Conservation (phyloP, 495 filamentous ascomycete species). For the Talaromyces liani region DNA sequence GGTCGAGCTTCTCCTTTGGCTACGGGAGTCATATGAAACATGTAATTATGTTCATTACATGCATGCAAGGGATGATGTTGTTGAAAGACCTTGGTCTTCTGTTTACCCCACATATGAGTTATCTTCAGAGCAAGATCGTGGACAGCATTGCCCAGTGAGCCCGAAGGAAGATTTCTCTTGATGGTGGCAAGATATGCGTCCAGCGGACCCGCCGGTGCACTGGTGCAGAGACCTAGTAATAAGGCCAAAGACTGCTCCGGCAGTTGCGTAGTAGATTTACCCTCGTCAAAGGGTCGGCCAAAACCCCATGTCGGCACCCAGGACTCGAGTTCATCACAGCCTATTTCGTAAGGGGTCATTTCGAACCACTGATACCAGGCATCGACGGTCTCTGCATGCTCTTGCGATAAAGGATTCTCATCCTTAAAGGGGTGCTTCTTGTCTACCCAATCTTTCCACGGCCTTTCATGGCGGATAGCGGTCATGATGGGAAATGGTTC, state of each 20-base stretch:
- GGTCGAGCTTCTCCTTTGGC: slow-evolving; percentile 1
- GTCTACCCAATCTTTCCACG: slow-evolving; percentile 9
- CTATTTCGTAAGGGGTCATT: slow-evolving; percentile 90
- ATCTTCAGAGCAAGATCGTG: slow-evolving; percentile 8
- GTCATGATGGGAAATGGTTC: slow-evolving; percentile 8
- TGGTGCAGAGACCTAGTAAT: slow-evolving; percentile 7
- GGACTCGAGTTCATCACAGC: slow-evolving; percentile 82
- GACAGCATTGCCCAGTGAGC: slow-evolving; percentile 3
- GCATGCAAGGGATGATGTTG: slow-evolving; percentile 10
- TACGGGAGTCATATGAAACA: slow-evolving; percentile 7
- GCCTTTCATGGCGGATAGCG: slow-evolving; percentile 9
- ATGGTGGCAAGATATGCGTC: slow-evolving; percentile 9
- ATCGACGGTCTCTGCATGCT: not conserved
- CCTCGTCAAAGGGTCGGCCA: slow-evolving; percentile 72
- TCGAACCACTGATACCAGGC: slow-evolving; percentile 98
- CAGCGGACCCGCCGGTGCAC: slow-evolving; percentile 7
- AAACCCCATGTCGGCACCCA: slow-evolving; percentile 96
- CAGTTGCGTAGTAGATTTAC: slow-evolving; percentile 36
- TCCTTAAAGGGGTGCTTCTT: slow-evolving; percentile 8
- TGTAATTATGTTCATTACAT: slow-evolving; percentile 10
- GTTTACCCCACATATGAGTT: slow-evolving; percentile 10
- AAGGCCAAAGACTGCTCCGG: slow-evolving; percentile 8
- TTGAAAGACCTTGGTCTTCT: slow-evolving; percentile 9
- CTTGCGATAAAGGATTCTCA: not conserved
- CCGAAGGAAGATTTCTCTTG: slow-evolving; percentile 8